Base-by-base conservation (phyloP, 179 eudicot genomes). In the Spergularia azorica region DNA sequence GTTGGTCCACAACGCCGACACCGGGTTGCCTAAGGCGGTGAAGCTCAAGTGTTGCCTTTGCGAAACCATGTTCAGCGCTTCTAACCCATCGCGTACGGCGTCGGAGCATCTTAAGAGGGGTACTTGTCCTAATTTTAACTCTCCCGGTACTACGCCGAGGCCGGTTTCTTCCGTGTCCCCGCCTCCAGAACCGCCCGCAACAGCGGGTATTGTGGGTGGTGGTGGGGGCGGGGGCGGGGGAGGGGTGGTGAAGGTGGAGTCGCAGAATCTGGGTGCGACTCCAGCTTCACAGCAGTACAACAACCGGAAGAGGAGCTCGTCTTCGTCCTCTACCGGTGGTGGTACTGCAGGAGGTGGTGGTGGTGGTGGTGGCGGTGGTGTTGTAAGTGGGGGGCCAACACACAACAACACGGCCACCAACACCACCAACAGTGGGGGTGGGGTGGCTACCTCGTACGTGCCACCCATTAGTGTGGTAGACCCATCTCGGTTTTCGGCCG, bases 31-130 rank as follows among this genome's bases (percentile, higher is more conserved):
- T 0, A 90, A 90, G 20, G 89, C 98, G 0, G 98, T 92, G 0
- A 94, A 92, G 86, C 87, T 94, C 46, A 80, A 85, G 80, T 94
- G 98, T 67, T 81, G 88, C 51, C 55, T 90, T 1, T 94, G 98
- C 82, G 80, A 79, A 62, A 75, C 97, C 15, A 67, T 86, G 12
- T 92, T 94, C 63, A 85, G 91, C 21, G 98, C 98, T 60, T 92
- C 98, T 0, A 94, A 94, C 64, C 98, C 98, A 0, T 94, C 98
- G 21, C 81, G 98, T 9, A 90, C 98, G 0, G 98, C 98, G 55
- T 90, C 97, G 5, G 98, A 92, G 78, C 98, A 94, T 78, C 86
- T 94, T 51, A 90, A 89, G 67, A 17, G 91, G 6, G 96, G 91
- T 0, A 87, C 96, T 63, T 91, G 96, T 71, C 91, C 96, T 41